These are phyloP conservation scores for Staphylotrichum tortipilum DNA, from an alignment of 495 filamentous ascomycete species.

Conservation along the genomic window DNA sequence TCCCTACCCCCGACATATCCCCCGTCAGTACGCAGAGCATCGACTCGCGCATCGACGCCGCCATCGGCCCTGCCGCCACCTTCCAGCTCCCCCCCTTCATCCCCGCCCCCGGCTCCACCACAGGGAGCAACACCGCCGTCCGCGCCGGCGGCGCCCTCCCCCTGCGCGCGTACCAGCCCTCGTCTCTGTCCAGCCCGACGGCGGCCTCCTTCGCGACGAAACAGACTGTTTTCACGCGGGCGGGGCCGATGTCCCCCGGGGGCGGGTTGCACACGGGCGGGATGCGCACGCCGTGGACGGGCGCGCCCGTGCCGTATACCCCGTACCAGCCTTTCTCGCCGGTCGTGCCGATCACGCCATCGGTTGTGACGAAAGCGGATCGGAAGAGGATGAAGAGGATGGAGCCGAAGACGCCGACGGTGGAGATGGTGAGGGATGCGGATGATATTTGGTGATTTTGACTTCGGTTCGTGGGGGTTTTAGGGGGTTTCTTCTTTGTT, in stretches of 20 bases:
- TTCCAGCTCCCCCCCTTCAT: conserved; percentile 1
- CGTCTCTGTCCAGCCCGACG: conserved; percentile 38
- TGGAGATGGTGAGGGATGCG: conserved; percentile 44
- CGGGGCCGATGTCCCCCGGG: conserved; percentile 30
- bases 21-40: conserved; percentile 41
- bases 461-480: not conserved
- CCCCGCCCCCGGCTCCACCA: not conserved
- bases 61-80: conserved; percentile 14
- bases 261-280: conserved; percentile 36
- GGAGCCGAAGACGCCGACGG: conserved; percentile 46
- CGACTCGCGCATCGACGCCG: conserved; percentile 38
- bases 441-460: conserved; percentile 42
- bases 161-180: conserved; percentile 53
- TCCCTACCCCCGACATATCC: conserved; percentile 42
- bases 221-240: conserved; percentile 67
- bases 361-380: conserved; percentile 65
- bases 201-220: conserved; percentile 45
- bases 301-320: conserved; percentile 69
- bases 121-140: conserved; percentile 19
- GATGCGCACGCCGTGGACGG: conserved; percentile 58
- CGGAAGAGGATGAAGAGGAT: conserved; percentile 57
- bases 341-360: conserved; percentile 78
- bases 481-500: too few relatives aligned
- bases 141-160: conserved; percentile 47
- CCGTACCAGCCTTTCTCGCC: conserved; percentile 91